Conservation (phyloP, 2,329 filamentous ascomycete species). For the Talaromyces sp. region DNA sequence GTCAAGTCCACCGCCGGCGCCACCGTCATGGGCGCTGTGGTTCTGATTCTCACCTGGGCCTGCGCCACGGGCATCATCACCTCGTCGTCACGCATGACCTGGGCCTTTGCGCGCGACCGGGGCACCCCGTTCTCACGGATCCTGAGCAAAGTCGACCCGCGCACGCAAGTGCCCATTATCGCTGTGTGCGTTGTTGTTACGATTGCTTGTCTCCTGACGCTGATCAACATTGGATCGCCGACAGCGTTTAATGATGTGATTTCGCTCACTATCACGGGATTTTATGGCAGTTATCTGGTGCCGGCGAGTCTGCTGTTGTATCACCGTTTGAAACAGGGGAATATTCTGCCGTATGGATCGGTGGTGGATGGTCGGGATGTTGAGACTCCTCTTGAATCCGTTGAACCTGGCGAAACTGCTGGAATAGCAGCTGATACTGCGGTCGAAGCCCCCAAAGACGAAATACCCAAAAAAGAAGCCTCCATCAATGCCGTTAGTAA, state of each 20-base stretch:
- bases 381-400: not conserved
- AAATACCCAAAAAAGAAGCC: not conserved
- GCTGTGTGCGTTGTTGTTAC: constrained; percentile 41
- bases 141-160: constrained; percentile 12
- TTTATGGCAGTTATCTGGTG: constrained; percentile 32
- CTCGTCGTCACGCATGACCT: constrained; percentile 42
- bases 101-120: constrained; percentile 47
- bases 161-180: constrained; percentile 18
- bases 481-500: not conserved
- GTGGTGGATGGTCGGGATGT: constrained; percentile 18
- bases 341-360: constrained; percentile 35
- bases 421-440: not conserved
- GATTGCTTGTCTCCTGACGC: constrained; percentile 40
- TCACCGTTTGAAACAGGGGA: constrained; percentile 26
- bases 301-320: constrained; percentile 27
- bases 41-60: constrained; percentile 20
- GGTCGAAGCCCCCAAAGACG: not conserved
- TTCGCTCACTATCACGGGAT: constrained; percentile 36
- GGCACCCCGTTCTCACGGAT: constrained; percentile 35
- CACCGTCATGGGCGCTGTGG: constrained; percentile 19
- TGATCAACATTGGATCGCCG: constrained; percentile 50
- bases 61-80: constrained; percentile 21
- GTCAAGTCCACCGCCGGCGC: constrained; percentile 18
- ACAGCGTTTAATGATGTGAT: constrained; percentile 40
- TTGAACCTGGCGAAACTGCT: not conserved